Base-by-base conservation (phyloP, 352 stramenopile genomes). In the Pythium coloratum region DNA sequence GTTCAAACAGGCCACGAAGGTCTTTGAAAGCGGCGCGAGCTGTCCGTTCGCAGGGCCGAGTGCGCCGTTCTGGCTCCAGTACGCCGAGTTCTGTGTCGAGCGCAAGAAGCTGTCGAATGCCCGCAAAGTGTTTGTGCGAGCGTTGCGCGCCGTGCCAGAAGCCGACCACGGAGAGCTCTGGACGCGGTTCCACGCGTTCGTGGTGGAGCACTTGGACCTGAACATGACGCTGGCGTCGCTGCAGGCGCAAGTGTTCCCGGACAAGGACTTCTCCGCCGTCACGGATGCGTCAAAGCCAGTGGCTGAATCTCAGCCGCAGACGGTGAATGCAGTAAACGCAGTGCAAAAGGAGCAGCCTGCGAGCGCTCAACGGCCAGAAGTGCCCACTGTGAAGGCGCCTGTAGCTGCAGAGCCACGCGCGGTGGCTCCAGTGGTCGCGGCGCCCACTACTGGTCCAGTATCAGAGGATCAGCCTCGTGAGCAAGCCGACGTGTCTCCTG, bases 1-100 rank as follows among this genome's bases (percentile, higher is more conserved):
- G 75, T 93, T 93, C 66, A 93, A 93, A 62, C 85, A 93, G 70
- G 84, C 85, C 44, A 93, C 85, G 8, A 91, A 90, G 61, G 83
- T 92, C 36, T 89, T 91, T 58, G 85, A 93, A 63, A 65, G 72
- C 46, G 85, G 81, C 6, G 77, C 82, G 51, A 74, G 50, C 47
- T 91, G 82, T 55, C 72, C 80, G 9, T 68, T 90, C 3, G 82
- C 80, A 2, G 69, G 74, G 20, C 47, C 28, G 18, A 77, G 64
- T 57, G 73, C 62, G 4, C 58, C 62, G 9, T 63, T 90, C 30
- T 92, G 81, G 82, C 69, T 90, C 18, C 74, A 86, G 63, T 93
- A 92, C 49, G 83, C 84, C 32, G 66, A 76, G 53, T 93, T 93
- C 62, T 93, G 84, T 63, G 62, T 91, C 51, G 80, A 93, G 32